Evolutionary conservation across 176 grass and related monocot species (phyloP).

Genomic region (Lolium rigidum): DNA sequence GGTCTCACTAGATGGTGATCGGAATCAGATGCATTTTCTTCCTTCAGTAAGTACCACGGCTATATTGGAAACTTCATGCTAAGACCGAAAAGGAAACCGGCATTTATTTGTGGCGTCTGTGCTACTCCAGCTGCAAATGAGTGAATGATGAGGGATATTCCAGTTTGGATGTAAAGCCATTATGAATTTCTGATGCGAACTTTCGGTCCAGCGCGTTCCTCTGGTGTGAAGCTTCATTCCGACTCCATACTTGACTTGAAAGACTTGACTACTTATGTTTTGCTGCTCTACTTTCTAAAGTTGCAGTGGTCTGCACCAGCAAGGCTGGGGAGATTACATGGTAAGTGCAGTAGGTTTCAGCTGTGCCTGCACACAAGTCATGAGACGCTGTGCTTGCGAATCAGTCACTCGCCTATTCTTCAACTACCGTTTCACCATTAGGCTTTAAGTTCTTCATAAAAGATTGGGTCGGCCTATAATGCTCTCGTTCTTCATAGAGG

Average conservation of each 20-base stretch:
- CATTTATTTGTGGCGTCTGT: background rate
- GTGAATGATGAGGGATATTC: background rate
- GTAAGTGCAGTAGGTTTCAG: background rate
- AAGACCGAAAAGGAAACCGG: background rate
- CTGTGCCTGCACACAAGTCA: background rate
- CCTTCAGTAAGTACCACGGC: background rate
- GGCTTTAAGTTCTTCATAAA: no score
- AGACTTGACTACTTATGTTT: background rate
- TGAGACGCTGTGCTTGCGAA: background rate
- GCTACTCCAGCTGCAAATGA: background rate
- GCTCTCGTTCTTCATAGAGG: no score
- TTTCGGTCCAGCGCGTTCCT: background rate
- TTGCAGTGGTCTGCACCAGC: background rate
- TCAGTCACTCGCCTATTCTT: no score
- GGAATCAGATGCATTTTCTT: background rate
- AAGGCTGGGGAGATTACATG: background rate
- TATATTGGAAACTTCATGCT: background rate
- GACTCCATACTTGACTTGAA: conserved; percentile 17
- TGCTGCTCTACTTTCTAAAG: background rate
- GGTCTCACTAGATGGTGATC: background rate
- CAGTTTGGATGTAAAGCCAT: background rate
- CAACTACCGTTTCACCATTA: no score
- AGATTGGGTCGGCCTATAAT: no score
- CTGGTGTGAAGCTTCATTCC: background rate
- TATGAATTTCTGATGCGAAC: background rate